Evolutionary conservation across 2,329 filamentous ascomycete genomes (phyloP), one percentile per base, ranked within the genome.

Genomic region (Paracorniculantispora psalliotae): DNA sequence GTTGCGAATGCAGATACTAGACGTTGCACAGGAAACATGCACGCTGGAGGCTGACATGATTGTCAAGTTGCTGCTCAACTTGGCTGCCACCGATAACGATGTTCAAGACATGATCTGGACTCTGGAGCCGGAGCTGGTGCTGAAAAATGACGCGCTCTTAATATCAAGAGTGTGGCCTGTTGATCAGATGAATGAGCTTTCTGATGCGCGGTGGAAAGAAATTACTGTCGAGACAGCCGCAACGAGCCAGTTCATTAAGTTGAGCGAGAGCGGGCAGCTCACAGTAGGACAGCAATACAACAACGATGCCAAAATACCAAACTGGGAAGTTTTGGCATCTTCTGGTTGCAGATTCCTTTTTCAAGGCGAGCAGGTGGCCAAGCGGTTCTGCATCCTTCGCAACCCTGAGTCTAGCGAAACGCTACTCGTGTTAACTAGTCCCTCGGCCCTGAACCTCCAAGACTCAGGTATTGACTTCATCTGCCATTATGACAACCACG

Each of bases 11-110:
- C 57, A 71, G 2, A 48, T 67, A 1, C 48, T 62, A 7, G 63
- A 65, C 0, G 67, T 72, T 0, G 67, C 74, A 1, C 67, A 74
- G 21, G 68, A 68, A 23, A 55, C 77, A 5, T 61, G 68, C 0
- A 61, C 64, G 7, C 65, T 72, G 4, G 62, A 76, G 26, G 63
- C 68, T 1, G 71, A 71, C 7, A 65, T 71, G 47, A 64, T 51
- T 17, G 70, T 61, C 13, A 67, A 33, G 12, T 12, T 33, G 30
- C 12, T 33, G 7, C 30, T 33, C 30, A 47, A 47, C 21, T 47
- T 47, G 43, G 43, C 43, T 9, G 43, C 13, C 13, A 47, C 8
- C 19, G 13, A 5, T 23, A 5, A 19, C 15, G 43, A 19, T 19
- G 19, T 23, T 17, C 76, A 51, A 65, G 35, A 39, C 5, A 39